A percentile compares a stretch with the other conserved stretches of the same genome.
These are phyloP conservation scores for Solanum chacoense DNA, from an alignment of 305 asterid species.

Conservation along the genomic window DNA sequence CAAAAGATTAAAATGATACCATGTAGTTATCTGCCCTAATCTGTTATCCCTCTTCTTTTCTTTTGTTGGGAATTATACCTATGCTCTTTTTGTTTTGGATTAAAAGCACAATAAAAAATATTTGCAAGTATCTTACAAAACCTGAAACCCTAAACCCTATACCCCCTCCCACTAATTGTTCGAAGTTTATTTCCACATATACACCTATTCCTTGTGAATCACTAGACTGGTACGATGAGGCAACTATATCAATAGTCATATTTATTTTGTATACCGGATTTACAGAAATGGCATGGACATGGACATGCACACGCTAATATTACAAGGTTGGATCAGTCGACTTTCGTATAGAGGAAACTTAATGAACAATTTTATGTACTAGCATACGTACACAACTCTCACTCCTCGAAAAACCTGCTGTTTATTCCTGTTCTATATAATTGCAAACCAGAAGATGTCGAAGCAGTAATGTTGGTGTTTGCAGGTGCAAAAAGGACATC, in stretches of 20 bases:
- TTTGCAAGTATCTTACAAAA: not conserved
- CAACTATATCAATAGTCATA: not conserved
- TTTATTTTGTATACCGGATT: not conserved
- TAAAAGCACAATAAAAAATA: not conserved
- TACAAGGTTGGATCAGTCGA: not conserved
- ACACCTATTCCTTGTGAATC: not conserved
- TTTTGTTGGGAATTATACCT: not conserved
- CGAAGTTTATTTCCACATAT: not conserved
- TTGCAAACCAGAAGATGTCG: constrained; percentile 39
- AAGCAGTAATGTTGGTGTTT: constrained; percentile 27
- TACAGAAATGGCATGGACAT: not conserved
- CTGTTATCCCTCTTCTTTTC: not conserved
- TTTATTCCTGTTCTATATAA: constrained; percentile 73
- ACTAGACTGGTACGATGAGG: not conserved
- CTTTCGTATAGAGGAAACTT: not conserved
- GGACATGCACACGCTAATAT: not conserved
- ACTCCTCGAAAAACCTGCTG: constrained; percentile 24
- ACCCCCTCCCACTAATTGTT: not conserved
- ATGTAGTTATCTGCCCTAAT: not conserved
- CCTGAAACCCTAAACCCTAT: not conserved
- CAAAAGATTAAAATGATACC: not conserved
- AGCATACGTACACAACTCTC: not conserved
- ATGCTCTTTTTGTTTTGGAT: not conserved
- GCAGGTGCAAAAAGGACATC: constrained; percentile 65
- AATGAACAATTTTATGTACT: not conserved